Evolutionary conservation across 139 green algal species (phyloP).

Genomic region (Astrephomene gubernaculifera): DNA sequence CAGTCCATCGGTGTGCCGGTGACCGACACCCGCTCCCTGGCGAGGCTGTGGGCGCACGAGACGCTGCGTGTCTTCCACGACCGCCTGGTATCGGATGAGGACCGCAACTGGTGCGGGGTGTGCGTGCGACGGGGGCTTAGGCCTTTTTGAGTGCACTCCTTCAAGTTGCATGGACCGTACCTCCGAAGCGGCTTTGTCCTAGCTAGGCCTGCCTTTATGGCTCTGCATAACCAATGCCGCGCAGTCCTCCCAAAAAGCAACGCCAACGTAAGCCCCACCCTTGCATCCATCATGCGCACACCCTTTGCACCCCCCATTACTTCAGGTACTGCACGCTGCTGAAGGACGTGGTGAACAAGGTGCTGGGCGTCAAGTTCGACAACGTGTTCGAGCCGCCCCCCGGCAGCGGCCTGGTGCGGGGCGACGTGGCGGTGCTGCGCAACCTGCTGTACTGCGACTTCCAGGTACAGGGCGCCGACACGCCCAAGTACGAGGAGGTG

Average conservation of each 20-base stretch:
- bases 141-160: no score
- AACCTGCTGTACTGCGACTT: slow-evolving; percentile 64
- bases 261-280: no score
- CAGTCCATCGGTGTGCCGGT: slow-evolving; percentile 58
- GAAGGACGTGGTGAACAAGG: slow-evolving; percentile 51
- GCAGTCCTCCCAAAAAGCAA: no score
- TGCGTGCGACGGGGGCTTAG: no score
- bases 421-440: slow-evolving; percentile 55
- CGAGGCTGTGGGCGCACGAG: slow-evolving; percentile 80
- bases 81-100: slow-evolving; percentile 74
- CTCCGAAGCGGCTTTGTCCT: no score
- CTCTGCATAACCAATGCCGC: no score
- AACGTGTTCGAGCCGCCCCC: slow-evolving; percentile 59
- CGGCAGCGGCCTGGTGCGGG: slow-evolving; percentile 31
- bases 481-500: slow-evolving; percentile 72
- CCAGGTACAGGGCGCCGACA: slow-evolving; percentile 55
- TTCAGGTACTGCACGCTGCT: slow-evolving; percentile 42
- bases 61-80: slow-evolving; percentile 66
- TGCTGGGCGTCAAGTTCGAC: slow-evolving; percentile 63
- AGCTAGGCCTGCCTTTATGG: no score
- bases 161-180: no score
- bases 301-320: no score
- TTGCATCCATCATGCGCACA: no score
- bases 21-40: slow-evolving; percentile 55
- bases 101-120: slow-evolving; percentile 83